These are phyloP conservation scores for Ustilago sp. DNA, from an alignment of 1,284 basidiomycete species.

Conservation along the genomic window DNA sequence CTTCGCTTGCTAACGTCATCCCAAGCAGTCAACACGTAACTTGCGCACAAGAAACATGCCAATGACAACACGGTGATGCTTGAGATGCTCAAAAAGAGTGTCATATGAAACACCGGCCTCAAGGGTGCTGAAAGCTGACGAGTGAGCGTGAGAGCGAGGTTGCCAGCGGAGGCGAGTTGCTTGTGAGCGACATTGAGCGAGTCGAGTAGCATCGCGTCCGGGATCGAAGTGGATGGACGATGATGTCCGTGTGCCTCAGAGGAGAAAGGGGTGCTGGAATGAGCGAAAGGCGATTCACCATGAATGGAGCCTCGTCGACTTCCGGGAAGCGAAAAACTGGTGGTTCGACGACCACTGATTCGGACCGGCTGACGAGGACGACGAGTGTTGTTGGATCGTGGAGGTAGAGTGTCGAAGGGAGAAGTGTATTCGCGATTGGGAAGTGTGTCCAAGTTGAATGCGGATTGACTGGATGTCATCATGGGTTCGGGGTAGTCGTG, in stretches of 20 bases:
- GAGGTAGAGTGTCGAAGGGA: constrained; percentile 36
- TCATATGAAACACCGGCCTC: constrained; percentile 57
- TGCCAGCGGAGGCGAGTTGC: constrained; percentile 55
- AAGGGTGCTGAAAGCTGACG: constrained; percentile 57
- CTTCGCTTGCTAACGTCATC: constrained; percentile 52
- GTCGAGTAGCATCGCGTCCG: constrained; percentile 49
- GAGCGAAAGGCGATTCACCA: constrained; percentile 19
- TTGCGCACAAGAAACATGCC: constrained; percentile 51
- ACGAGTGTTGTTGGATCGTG: constrained; percentile 44
- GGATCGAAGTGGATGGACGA: constrained; percentile 28
- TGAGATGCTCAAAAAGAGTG: constrained; percentile 59
- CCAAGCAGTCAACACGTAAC: constrained; percentile 60
- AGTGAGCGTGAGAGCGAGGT: constrained; percentile 56
- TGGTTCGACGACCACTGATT: constrained; percentile 19
- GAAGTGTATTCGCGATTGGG: constrained; percentile 21
- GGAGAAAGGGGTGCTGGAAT: not conserved
- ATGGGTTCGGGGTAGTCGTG: constrained; percentile 19
- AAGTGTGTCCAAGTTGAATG: constrained; percentile 27
- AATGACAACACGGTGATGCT: constrained; percentile 56
- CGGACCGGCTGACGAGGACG: constrained; percentile 40
- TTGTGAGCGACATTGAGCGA: constrained; percentile 57
- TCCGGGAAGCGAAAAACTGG: constrained; percentile 49
- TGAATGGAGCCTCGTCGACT: constrained; percentile 52
- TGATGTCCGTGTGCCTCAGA: constrained; percentile 6
- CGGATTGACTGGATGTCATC: constrained; percentile 26